Conservation (phyloP, 2,329 filamentous ascomycete species). For the Penicillium fuscoglaucum region DNA sequence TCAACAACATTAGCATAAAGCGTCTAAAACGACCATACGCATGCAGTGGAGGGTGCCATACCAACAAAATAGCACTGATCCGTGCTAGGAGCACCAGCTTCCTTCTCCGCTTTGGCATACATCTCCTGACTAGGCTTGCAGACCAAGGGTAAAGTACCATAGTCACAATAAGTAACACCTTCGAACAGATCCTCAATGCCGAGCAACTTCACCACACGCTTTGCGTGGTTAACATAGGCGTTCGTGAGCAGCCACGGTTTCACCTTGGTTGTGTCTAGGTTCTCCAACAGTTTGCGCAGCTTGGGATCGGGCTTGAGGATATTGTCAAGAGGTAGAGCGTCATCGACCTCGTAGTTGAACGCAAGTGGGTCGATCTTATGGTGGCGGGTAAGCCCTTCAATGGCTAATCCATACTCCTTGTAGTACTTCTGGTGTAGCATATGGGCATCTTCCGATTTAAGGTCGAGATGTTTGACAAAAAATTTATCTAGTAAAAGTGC, state of each 20-base stretch:
- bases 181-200: conserved; percentile 88
- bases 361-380: conserved; percentile 94
- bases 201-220: conserved; percentile 76
- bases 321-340: conserved; percentile 82
- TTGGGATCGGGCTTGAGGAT: conserved; percentile 77
- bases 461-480: conserved; percentile 68
- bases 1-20: conserved; percentile 16
- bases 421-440: conserved; percentile 91
- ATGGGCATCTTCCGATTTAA: conserved; percentile 75
- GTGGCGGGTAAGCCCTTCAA: conserved; percentile 89
- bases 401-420: conserved; percentile 92
- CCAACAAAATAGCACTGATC: conserved; percentile 90
- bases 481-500: conserved; percentile 51
- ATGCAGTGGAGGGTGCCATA: conserved; percentile 49
- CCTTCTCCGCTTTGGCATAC: conserved; percentile 84
- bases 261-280: conserved; percentile 81
- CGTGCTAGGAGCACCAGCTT: conserved; percentile 68
- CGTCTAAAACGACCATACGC: neutral
- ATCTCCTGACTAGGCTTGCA: conserved; percentile 85
- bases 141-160: conserved; percentile 68
- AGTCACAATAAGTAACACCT: conserved; percentile 93
- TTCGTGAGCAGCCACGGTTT: conserved; percentile 95
- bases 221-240: conserved; percentile 86
- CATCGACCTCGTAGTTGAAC: conserved; percentile 93
- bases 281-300: conserved; percentile 72